Evolutionary conservation across 768 basidiomycete species (phyloP), one percentile per base, ranked within the genome.

Genomic region (Serendipita indica): DNA sequence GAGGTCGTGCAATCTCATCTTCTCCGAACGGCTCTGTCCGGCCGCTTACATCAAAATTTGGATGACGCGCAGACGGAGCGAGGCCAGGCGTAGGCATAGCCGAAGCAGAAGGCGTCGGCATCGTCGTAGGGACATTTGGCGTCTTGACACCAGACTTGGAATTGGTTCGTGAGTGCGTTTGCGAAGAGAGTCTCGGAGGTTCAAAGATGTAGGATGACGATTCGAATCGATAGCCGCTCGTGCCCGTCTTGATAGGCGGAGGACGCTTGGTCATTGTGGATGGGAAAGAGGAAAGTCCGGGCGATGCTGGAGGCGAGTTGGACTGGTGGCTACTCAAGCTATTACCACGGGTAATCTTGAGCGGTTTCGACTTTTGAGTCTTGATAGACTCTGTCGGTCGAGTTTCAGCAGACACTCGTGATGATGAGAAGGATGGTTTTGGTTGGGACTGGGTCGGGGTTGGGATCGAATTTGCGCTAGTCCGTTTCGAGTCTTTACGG

Each of bases 171-270:
- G 49, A 30, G 30, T 27, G 49, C 7, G 49, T 27, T 54, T 54
- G 49, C 22, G 49, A 54, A 28, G 10, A 22, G 16, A 54, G 22
- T 10, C 30, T 18, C 22, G 49, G 49, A 10, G 49, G 49, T 7
- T 54, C 49, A n/a, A 54, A 28, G 30, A 54, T 54, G 30, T 54
- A 54, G 7, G 49, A 54, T 3, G 20, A 16, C n/a, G 49, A 54
- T 27, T 54, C 49, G 49, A 22, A 54, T 32, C 30, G 20, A 28
- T 22, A 54, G 10, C 49, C 49, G n/a, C 20, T 22, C 10, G 20
- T 28, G 22, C 49, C n/a, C n/a, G n/a, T 54, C 20, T 10, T 54
- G 20, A 30, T 54, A n/a, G 10, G 22, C 7, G 49, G 30, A 54
- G n/a, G 49, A 4, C n/a, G n/a, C n/a, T 16, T 27, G 22, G 49